phyloP scores from a whole-genome alignment of 2,329 filamentous ascomycete species.

The Scedosporium aurantiacum region DNA sequence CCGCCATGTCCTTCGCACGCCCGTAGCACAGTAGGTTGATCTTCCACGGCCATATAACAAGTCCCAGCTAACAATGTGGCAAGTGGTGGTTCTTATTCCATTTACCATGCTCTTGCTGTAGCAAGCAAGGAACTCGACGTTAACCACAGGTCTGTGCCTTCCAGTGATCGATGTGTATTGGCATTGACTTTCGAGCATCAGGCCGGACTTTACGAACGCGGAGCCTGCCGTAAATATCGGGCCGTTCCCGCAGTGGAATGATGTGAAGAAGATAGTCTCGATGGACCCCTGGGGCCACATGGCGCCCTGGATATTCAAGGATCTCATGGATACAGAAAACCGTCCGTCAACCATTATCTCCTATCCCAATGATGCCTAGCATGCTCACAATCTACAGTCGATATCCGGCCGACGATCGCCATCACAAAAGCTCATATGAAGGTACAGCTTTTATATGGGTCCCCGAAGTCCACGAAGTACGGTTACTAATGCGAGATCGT shows the following conservation, averaged over 20 bases:
- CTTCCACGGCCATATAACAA: not conserved
- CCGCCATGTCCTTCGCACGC: not conserved
- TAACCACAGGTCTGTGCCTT: constrained; percentile 52
- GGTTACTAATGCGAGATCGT: constrained; percentile 6
- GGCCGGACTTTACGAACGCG: constrained; percentile 60
- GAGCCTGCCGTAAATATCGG: constrained; percentile 86
- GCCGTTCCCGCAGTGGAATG: constrained; percentile 80
- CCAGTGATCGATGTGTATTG: not conserved
- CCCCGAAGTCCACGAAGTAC: not conserved
- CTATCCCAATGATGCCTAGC: not conserved
- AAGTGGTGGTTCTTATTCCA: constrained; percentile 78
- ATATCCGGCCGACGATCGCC: constrained; percentile 83
- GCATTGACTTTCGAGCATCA: constrained; percentile 14
- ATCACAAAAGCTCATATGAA: constrained; percentile 93
- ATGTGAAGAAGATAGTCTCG: constrained; percentile 87
- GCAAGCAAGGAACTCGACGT: constrained; percentile 79
- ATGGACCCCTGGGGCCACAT: constrained; percentile 95
- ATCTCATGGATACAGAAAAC: constrained; percentile 65
- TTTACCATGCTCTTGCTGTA: constrained; percentile 88
- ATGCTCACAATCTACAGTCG: constrained; percentile 35
- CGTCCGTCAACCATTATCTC: constrained; percentile 24
- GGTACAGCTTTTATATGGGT: constrained; percentile 18
- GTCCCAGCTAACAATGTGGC: not conserved
- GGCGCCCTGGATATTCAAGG: constrained; percentile 70
- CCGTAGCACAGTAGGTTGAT: constrained; percentile 24